Percentiles rank a stretch among this genome's conserved stretches.
Evolutionary conservation across 2,329 filamentous ascomycete species (phyloP).

Genomic region (Anthostomella pinea): DNA sequence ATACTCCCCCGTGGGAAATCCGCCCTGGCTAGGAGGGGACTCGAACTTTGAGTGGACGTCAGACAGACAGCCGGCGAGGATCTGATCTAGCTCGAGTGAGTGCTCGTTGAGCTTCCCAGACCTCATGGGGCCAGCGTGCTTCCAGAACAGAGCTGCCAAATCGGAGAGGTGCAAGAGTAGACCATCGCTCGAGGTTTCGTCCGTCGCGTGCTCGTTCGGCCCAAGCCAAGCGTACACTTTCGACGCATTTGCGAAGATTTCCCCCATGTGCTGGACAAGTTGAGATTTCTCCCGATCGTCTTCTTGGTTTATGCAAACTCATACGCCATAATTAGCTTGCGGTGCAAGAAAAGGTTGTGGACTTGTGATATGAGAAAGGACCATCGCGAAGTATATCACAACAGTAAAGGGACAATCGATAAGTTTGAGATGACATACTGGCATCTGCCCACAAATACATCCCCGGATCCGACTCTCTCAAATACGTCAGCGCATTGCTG

Average conservation of each 20-base stretch:
- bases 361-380: no score
- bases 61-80: conserved; percentile 2
- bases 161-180: conserved; percentile 4
- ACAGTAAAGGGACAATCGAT: no score
- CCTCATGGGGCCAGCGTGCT: background rate
- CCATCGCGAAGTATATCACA: no score
- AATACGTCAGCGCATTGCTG: conserved; percentile 3
- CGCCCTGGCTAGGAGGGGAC: background rate
- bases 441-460: conserved; percentile 8
- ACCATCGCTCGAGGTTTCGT: background rate
- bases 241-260: conserved; percentile 8
- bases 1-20: conserved; percentile 9
- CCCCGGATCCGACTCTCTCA: conserved; percentile 1
- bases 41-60: conserved; percentile 1
- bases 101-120: conserved; percentile 1
- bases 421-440: no score
- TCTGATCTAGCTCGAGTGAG: conserved; percentile 4
- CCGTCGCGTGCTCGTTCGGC: background rate
- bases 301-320: conserved; percentile 14
- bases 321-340: no score
- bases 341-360: no score
- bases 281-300: conserved; percentile 9
- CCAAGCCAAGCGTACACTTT: conserved; percentile 13
- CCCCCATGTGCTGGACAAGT: conserved; percentile 9
- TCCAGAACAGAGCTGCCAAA: conserved; percentile 10